phyloP scores from a whole-genome alignment of 2,329 filamentous ascomycete species.

The Ilyonectria robusta region DNA sequence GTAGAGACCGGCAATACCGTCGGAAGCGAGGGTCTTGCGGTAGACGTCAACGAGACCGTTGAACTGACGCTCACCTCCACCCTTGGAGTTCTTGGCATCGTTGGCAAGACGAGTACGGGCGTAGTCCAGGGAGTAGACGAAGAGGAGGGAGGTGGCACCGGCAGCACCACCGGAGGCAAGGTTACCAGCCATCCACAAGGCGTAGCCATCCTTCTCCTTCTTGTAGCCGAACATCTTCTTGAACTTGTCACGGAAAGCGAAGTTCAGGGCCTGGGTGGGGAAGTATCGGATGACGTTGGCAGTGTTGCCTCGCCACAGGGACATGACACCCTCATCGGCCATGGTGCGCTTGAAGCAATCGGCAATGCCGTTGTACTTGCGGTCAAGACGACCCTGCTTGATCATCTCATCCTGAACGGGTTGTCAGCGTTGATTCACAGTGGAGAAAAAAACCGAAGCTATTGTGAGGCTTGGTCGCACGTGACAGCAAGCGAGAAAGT shows the following conservation, averaged over 20 bases:
- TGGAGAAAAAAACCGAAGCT: too few species aligned
- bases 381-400: slow-evolving; percentile 97
- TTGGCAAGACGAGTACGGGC: slow-evolving; percentile 99
- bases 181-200: slow-evolving; percentile 99
- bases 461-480: slow-evolving; percentile 1
- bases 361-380: slow-evolving; percentile 92
- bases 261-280: slow-evolving; percentile 99
- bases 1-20: slow-evolving; percentile 99
- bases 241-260: slow-evolving; percentile 99
- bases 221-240: slow-evolving; percentile 99
- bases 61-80: slow-evolving; percentile 98
- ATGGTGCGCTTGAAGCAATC: slow-evolving; percentile 97
- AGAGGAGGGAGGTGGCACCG: slow-evolving; percentile 99
- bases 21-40: slow-evolving; percentile 99
- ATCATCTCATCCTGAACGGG: slow-evolving; percentile 95
- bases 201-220: slow-evolving; percentile 99
- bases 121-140: slow-evolving; percentile 99
- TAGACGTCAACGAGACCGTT: slow-evolving; percentile 99
- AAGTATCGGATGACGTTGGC: slow-evolving; percentile 99
- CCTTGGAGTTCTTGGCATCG: slow-evolving; percentile 99
- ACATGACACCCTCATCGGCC: slow-evolving; percentile 91
- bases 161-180: slow-evolving; percentile 99
- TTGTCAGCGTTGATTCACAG: slow-evolving; percentile 50
- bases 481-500: slow-evolving; percentile 15
- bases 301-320: slow-evolving; percentile 99